Evolutionary conservation across 2,329 filamentous ascomycete genomes (phyloP), one percentile per base, ranked within the genome.

Genomic region (Daldinia eschscholtzii): DNA sequence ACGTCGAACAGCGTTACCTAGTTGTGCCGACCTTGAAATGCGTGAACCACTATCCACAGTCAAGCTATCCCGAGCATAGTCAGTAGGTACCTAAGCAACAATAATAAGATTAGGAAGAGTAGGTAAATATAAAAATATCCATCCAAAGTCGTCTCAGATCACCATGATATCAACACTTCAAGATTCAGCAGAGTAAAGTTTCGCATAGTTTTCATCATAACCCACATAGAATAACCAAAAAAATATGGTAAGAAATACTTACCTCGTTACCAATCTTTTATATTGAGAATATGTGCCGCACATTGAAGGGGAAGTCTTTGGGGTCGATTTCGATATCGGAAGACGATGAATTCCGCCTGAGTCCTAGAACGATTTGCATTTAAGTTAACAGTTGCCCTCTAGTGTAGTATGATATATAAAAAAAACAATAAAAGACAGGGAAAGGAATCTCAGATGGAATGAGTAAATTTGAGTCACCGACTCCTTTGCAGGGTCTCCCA

Each of bases 131-230:
- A 10, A n/a, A 3, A 30, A 26, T 7, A 33, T 50, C 30, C 18
- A n/a, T 33, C 5, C 28, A 15, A 26, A 12, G 7, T 33, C 18
- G 15, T 15, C 15, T 52, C 46, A 52, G 46, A 33, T 33, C 46
- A 33, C 15, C 26, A 52, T 52, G 13, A 33, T 33, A 33, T 52
- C 26, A 33, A 52, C 46, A 18, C 26, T 18, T 30, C 12, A 15
- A 46, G 18, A 46, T 48, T 48, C 44, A 26, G 44, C 10, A 48
- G 9, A 48, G 44, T 35, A 48, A 48, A 30, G 26, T 28, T 50
- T 50, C 26, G 41, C 41, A 10, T 28, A 28, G 15, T 50, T 30
- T 18, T n/a, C 46, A 50, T 50, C 46, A 30, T 30, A n/a, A n/a
- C 4, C 46, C 23, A 13, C 46, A 30, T 30, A 30, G n/a, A 30